Base-by-base conservation (phyloP, 352 stramenopile genomes). In the Globisporangium cylindrosporum region DNA sequence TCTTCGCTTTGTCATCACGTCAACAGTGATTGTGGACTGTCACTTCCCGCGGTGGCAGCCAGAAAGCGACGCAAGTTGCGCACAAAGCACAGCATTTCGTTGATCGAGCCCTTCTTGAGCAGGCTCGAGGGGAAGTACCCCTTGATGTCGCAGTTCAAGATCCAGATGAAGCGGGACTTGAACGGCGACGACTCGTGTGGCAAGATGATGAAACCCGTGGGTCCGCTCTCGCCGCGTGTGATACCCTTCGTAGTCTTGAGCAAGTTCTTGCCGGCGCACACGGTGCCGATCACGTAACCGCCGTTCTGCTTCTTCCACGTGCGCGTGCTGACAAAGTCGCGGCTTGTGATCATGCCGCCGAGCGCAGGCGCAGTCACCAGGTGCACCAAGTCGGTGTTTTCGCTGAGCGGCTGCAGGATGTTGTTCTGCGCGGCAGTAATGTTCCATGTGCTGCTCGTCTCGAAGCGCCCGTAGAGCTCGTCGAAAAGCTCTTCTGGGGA, bases 121-220 rank as follows among this genome's bases (percentile, higher is more conserved):
- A 91, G 68, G 49, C 82, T 92, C 2, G 75, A 81, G 10, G 86
- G 86, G 67, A 94, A 94, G 74, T 90, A 94, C 15, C 84, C 84
- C 76, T 94, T 94, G 70, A 94, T 94, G 71, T 94, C 86, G 68
- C 83, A 89, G 76, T 94, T 94, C 5, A 94, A 61, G 62, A 94
- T 88, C 84, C 86, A 94, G 56, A 94, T 78, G 34, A 94, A 78
- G 59, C 83, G 84, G 60, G 79, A 83, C 73, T 94, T 91, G 73
- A 91, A 91, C 49, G 84, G 74, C 59, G 83, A 92, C 53, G 80
- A 81, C 59, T 89, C 82, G 62, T 91, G 84, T 3, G 86, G 86
- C 61, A 92, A 60, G 48, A 94, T 91, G 25, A 94, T 68, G 71
- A 89, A 92, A 4, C 86, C 86, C 20, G 82, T 90, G 3, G 84